These are phyloP conservation scores for Acer negundo DNA, from an alignment of 345 rosid genomes.

Conservation along the genomic window DNA sequence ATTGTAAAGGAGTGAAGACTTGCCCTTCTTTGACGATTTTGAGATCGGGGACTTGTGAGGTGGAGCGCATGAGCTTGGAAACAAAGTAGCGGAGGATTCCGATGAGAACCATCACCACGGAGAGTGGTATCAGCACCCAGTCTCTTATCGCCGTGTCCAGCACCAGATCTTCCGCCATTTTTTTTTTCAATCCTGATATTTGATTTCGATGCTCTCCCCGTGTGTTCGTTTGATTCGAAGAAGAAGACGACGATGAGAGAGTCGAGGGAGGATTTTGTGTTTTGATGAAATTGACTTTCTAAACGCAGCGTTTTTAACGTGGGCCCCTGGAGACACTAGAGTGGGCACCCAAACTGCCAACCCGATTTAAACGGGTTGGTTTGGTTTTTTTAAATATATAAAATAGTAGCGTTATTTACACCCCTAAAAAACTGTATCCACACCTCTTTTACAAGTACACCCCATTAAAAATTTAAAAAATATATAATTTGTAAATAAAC, in stretches of 20 bases:
- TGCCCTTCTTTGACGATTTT: conserved; percentile 90
- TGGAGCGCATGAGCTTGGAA: conserved; percentile 85
- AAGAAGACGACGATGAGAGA: neutral
- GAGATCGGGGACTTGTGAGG: conserved; percentile 72
- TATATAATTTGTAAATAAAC: too few species aligned
- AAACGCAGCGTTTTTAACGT: too few species aligned
- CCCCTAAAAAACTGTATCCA: too few species aligned
- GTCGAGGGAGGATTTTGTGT: neutral
- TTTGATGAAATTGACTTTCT: too few species aligned
- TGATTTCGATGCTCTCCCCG: too few species aligned
- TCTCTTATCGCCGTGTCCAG: conserved; percentile 95
- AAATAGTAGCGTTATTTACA: too few species aligned
- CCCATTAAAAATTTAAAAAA: too few species aligned
- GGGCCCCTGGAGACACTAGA: too few species aligned
- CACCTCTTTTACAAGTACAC: too few species aligned
- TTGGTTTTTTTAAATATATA: too few species aligned
- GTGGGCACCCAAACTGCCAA: too few species aligned
- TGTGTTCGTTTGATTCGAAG: neutral
- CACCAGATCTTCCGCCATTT: conserved; percentile 95
- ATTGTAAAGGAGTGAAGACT: conserved; percentile 9
- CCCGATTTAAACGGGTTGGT: too few species aligned
- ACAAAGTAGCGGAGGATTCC: conserved; percentile 90
- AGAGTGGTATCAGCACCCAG: conserved; percentile 91
- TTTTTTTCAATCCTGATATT: neutral
- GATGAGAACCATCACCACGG: conserved; percentile 91